Base-by-base conservation (phyloP, 2,329 filamentous ascomycete genomes). In the Bipolaris victoriae region DNA sequence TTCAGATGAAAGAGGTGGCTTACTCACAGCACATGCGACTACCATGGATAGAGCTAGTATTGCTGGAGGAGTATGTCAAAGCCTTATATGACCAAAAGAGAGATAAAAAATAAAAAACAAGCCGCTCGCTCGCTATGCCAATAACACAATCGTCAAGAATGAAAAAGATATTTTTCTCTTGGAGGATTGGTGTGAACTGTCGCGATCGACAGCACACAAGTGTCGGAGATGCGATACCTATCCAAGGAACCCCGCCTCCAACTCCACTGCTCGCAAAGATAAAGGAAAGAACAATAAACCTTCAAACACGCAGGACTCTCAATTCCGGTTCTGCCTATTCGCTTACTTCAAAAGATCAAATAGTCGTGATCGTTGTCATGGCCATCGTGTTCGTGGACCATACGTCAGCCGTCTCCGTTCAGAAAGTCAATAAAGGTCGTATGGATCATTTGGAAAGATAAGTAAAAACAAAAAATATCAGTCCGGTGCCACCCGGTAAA, bases 81-180 rank as follows among this genome's bases (percentile, higher is more conserved):
- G 55, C 51, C 51, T 49, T 33, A 11, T 41, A 39, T 37, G 24
- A 52, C 15, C 16, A 40, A 41, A 37, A 26, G 49, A 46, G 24
- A 41, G 33, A 11, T n/a, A 26, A 49, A 41, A 18, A 41, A 16
- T 16, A 56, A 56, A 62, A 50, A 54, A 52, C 57, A 61, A 56
- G 48, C 49, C 43, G 55, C 55, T 61, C 57, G 44, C 56, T 73
- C 73, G 73, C 73, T 75, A 76, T 75, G 72, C 72, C 72, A 70
- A 61, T 73, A 74, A 75, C 71, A 76, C 70, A 74, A 70, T 73
- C 69, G 51, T 72, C 55, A 71, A 62, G 68, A 68, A 63, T 56
- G 46, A 57, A 60, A 55, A 51, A 46, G n/a, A 18, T 48, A 55
- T 57, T 57, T 44, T 57, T 57, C 52, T 37, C 33, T 44, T 53